Conservation (phyloP, 805 yeast genomes). For the Crinitomyces ghanaensis region DNA sequence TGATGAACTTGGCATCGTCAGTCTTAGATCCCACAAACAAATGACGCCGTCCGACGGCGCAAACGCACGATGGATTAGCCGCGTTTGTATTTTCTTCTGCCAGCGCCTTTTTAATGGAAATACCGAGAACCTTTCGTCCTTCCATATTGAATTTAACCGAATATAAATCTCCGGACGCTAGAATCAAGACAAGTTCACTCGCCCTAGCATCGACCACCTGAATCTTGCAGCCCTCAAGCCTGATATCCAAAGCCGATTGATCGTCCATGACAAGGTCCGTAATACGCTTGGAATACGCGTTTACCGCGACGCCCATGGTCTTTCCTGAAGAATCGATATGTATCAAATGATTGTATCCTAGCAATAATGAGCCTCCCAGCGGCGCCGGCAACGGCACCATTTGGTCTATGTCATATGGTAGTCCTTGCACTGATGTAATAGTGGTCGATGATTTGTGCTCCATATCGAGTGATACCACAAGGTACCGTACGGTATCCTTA, state of each 20-base stretch:
- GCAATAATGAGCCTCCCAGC: slow-evolving; percentile 51
- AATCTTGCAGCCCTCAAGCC: slow-evolving; percentile 42
- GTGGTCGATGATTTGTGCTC: slow-evolving; percentile 47
- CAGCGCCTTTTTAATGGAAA: slow-evolving; percentile 12
- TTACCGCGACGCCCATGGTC: slow-evolving; percentile 49
- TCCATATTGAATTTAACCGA: slow-evolving; percentile 29
- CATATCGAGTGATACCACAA: slow-evolving; percentile 60
- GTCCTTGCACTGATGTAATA: slow-evolving; percentile 47
- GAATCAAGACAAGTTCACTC: slow-evolving; percentile 31
- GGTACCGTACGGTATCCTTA: slow-evolving; percentile 51
- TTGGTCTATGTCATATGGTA: slow-evolving; percentile 66
- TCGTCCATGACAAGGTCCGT: slow-evolving; percentile 35
- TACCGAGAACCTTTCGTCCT: slow-evolving; percentile 27
- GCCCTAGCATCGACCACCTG: slow-evolving; percentile 25
- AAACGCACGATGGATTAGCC: slow-evolving; percentile 32
- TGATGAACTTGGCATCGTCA: slow-evolving; percentile 45
- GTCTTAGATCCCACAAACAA: slow-evolving; percentile 52
- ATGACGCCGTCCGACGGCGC: slow-evolving; percentile 32
- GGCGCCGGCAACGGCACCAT: slow-evolving; percentile 56
- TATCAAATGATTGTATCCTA: slow-evolving; percentile 68
- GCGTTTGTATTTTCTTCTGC: slow-evolving; percentile 13
- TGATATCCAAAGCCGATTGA: slow-evolving; percentile 39
- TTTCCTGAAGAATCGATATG: slow-evolving; percentile 75
- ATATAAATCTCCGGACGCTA: slow-evolving; percentile 34
- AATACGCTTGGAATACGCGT: slow-evolving; percentile 36